Percentiles rank a stretch among this genome's conserved stretches.
phyloP scores from a whole-genome alignment of 192 early-diverging fungal genomes.

The Phycomyces blakesleeanus region DNA sequence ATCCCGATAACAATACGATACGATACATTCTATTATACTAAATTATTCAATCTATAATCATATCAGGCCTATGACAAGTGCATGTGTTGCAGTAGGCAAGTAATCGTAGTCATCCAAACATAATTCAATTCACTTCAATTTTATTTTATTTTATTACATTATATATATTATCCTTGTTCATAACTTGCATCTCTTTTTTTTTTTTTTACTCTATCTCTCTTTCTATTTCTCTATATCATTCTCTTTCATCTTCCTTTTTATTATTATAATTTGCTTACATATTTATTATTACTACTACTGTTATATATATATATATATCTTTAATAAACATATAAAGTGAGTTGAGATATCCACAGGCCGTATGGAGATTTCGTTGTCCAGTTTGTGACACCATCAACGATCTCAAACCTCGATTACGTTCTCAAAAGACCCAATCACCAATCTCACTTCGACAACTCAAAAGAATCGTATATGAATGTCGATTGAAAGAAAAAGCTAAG shows the following conservation, averaged over 20 bases:
- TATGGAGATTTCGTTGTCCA: conserved; percentile 83
- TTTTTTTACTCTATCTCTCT: background rate
- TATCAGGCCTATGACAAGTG: conserved; percentile 30
- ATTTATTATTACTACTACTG: too few relatives aligned
- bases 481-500: conserved; percentile 9
- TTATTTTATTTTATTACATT: too few relatives aligned
- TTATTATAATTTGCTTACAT: too few relatives aligned
- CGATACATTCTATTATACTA: background rate
- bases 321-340: conserved; percentile 39
- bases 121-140: background rate
- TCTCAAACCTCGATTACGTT: conserved; percentile 37
- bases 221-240: background rate
- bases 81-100: conserved; percentile 60
- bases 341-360: conserved; percentile 65
- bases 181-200: conserved; percentile 1
- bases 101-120: background rate
- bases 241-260: conserved; percentile 6
- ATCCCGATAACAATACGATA: background rate
- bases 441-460: conserved; percentile 20
- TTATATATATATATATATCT: too few relatives aligned
- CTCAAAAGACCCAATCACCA: conserved; percentile 4
- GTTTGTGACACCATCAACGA: conserved; percentile 89
- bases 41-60: background rate
- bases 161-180: too few relatives aligned
- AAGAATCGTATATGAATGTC: conserved; percentile 19